Evolutionary conservation across 2,329 filamentous ascomycete species (phyloP).

Genomic region (Anthostomella pinea): DNA sequence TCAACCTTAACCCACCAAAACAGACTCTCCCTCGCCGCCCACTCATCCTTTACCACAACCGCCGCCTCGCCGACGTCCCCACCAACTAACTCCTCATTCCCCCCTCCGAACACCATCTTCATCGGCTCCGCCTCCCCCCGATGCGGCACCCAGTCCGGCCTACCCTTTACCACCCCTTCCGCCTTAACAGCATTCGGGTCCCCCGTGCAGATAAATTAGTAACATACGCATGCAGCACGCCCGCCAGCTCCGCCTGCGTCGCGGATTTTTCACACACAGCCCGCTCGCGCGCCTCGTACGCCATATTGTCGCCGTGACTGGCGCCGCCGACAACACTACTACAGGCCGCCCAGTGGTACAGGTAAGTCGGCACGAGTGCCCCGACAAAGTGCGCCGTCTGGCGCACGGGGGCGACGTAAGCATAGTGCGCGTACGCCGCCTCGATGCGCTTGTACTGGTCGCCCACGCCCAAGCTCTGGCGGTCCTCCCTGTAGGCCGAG

Average conservation of each 20-base stretch:
- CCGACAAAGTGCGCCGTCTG: constrained; percentile 46
- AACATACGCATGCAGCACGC: constrained; percentile 44
- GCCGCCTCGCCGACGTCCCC: constrained; percentile 36
- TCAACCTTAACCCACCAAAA: constrained; percentile 47
- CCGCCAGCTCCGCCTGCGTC: constrained; percentile 41
- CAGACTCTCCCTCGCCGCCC: constrained; percentile 40
- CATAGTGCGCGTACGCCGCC: constrained; percentile 53
- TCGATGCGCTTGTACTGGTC: constrained; percentile 53
- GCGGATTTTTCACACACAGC: constrained; percentile 33
- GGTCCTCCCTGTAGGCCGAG: constrained; percentile 39
- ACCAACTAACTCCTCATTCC: constrained; percentile 47
- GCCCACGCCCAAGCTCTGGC: constrained; percentile 36
- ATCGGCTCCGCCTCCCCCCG: constrained; percentile 8
- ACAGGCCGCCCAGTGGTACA: constrained; percentile 54
- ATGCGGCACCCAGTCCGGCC: constrained; percentile 10
- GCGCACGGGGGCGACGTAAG: constrained; percentile 49
- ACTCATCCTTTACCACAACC: constrained; percentile 37
- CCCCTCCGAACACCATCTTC: constrained; percentile 43
- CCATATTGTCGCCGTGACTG: constrained; percentile 47
- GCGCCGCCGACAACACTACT: constrained; percentile 42
- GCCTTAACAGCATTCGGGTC: constrained; percentile 44
- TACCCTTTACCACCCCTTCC: constrained; percentile 21
- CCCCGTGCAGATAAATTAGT: constrained; percentile 47
- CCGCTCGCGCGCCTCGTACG: constrained; percentile 43
- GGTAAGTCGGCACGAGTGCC: constrained; percentile 40